Evolutionary conservation across 2,329 filamentous ascomycete genomes (phyloP).

Genomic region (Xylogone sp.): DNA sequence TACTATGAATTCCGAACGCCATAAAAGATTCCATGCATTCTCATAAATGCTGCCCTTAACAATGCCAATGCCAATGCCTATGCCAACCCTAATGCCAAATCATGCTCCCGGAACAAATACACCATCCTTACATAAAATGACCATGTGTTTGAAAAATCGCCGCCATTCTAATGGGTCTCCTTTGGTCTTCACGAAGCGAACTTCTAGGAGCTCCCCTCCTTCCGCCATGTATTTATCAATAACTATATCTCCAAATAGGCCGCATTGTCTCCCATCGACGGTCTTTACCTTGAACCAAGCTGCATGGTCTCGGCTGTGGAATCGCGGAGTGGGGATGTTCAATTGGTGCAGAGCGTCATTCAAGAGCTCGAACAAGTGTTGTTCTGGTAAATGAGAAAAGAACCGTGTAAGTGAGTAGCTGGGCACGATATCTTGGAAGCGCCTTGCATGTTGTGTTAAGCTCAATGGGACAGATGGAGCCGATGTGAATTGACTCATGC

Average conservation of each 20-base stretch:
- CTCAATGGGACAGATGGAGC: conserved; percentile 75
- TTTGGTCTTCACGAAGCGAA: conserved; percentile 90
- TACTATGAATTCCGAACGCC: not conserved
- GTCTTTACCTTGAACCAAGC: conserved; percentile 71
- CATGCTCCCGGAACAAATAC: conserved; percentile 57
- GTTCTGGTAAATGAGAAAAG: conserved; percentile 75
- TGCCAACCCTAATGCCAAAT: not conserved
- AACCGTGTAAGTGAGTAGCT: conserved; percentile 85
- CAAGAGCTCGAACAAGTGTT: conserved; percentile 75
- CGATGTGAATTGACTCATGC: conserved; percentile 79
- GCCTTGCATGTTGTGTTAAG: conserved; percentile 83
- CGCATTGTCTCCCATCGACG: conserved; percentile 67
- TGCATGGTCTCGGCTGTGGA: conserved; percentile 50
- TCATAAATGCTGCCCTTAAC: not conserved
- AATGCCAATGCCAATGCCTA: not conserved
- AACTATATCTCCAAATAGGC: conserved; percentile 70
- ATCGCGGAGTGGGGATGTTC: conserved; percentile 66
- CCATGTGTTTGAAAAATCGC: conserved; percentile 94
- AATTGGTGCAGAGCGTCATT: conserved; percentile 79
- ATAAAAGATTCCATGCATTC: not conserved
- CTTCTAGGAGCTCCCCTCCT: conserved; percentile 66
- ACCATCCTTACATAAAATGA: conserved; percentile 79
- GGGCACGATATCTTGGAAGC: conserved; percentile 88
- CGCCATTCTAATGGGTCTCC: conserved; percentile 97
- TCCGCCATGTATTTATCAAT: conserved; percentile 61